Percentiles rank a stretch among this genome's conserved stretches.
Evolutionary conservation across 176 grass and related monocot genomes (phyloP).

Genomic region (Triticum turgidum): DNA sequence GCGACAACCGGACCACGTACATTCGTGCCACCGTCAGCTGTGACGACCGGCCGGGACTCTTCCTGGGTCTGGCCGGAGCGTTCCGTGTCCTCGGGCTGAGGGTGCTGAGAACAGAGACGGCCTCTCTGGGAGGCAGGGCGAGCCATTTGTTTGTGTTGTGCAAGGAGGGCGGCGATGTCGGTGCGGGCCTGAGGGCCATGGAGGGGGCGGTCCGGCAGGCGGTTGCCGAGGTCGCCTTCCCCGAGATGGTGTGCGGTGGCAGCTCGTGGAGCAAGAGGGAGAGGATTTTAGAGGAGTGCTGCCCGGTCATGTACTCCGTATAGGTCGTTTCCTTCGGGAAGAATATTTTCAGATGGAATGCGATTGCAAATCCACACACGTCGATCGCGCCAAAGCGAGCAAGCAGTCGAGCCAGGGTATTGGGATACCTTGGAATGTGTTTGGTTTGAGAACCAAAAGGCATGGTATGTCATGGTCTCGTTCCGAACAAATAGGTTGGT

Average conservation of each 20-base stretch:
- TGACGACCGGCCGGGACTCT: slow-evolving; percentile 45
- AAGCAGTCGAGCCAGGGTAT: too few relatives aligned
- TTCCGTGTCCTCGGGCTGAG: slow-evolving; percentile 37
- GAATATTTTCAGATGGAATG: background rate
- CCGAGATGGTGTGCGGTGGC: slow-evolving; percentile 21
- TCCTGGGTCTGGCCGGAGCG: slow-evolving; percentile 23
- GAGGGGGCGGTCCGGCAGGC: slow-evolving; percentile 37
- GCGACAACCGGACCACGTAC: background rate
- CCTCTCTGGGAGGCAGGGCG: slow-evolving; percentile 36
- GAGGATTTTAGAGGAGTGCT: slow-evolving; percentile 17
- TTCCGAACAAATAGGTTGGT: too few relatives aligned
- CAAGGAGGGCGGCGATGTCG: background rate
- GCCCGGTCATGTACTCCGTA: background rate
- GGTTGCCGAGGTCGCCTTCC: slow-evolving; percentile 29
- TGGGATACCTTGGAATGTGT: too few relatives aligned
- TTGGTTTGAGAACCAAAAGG: too few relatives aligned
- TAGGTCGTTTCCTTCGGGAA: background rate
- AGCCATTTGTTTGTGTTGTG: slow-evolving; percentile 31
- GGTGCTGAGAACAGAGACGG: slow-evolving; percentile 25
- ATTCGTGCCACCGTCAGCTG: slow-evolving; percentile 43
- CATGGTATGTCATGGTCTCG: too few relatives aligned
- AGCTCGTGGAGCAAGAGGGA: slow-evolving; percentile 35
- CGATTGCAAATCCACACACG: too few relatives aligned
- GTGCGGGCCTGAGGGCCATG: background rate
- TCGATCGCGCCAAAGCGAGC: too few relatives aligned